Percentiles rank a stretch among this genome's conserved stretches.
These are phyloP conservation scores for Achlya hypogyna DNA, from an alignment of 352 stramenopile genomes.

Conservation along the genomic window DNA sequence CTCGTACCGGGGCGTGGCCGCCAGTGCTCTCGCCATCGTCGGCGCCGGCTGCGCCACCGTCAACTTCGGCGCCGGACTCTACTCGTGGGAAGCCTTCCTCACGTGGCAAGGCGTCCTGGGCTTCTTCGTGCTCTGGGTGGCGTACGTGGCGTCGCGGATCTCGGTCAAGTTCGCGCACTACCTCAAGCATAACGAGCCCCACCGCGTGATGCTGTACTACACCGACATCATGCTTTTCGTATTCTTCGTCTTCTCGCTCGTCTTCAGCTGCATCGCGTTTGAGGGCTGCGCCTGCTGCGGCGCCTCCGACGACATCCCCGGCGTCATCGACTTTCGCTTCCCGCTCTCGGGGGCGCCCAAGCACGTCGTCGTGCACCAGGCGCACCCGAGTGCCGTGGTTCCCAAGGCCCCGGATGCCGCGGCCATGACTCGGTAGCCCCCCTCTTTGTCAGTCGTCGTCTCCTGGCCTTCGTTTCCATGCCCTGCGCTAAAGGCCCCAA, in stretches of 20 bases:
- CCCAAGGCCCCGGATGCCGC: background rate
- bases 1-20: conserved; percentile 28
- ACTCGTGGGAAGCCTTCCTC: conserved; percentile 29
- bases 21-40: conserved; percentile 26
- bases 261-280: conserved; percentile 65
- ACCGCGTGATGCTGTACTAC: conserved; percentile 70
- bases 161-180: conserved; percentile 1
- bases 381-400: background rate
- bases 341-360: background rate
- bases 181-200: conserved; percentile 25
- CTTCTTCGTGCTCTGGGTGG: conserved; percentile 44
- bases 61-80: conserved; percentile 25
- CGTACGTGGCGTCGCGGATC: conserved; percentile 42
- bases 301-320: conserved; percentile 32
- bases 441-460: background rate
- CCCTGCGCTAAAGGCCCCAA: background rate
- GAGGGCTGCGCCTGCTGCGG: conserved; percentile 65
- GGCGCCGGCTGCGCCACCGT: conserved; percentile 23
- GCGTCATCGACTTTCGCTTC: background rate
- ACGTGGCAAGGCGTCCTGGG: conserved; percentile 32
- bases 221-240: conserved; percentile 76
- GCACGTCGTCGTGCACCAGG: background rate
- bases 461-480: background rate
- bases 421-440: background rate
- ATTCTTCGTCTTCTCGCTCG: conserved; percentile 67